Evolutionary conservation across 768 basidiomycete genomes (phyloP).

Genomic region (Termitomyces sp.): DNA sequence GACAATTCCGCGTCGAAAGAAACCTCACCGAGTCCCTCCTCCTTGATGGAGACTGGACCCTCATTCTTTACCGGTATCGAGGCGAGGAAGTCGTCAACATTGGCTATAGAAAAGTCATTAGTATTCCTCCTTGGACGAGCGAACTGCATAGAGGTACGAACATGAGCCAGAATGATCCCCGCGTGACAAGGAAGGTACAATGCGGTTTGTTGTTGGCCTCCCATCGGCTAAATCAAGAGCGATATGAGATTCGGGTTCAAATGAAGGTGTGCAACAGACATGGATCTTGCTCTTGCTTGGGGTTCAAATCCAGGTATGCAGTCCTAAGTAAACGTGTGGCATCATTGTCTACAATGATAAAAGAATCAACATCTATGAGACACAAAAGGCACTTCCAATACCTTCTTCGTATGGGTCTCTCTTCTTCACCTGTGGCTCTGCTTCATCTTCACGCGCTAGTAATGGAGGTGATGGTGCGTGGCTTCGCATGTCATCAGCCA

Average conservation of each 20-base stretch:
- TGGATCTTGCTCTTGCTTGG: background rate
- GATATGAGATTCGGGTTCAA: background rate
- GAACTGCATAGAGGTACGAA: background rate
- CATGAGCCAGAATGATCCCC: background rate
- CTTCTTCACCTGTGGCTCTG: slow-evolving; percentile 5
- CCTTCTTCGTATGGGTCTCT: slow-evolving; percentile 18
- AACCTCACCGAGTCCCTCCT: background rate
- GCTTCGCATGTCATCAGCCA: background rate
- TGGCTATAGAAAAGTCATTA: background rate
- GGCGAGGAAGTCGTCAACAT: background rate
- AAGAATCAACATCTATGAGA: background rate
- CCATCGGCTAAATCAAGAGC: background rate
- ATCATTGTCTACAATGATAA: slow-evolving; percentile 6
- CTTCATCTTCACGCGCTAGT: background rate
- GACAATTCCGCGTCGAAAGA: background rate
- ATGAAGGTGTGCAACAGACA: background rate
- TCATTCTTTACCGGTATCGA: background rate
- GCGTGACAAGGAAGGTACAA: background rate
- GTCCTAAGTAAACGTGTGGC: slow-evolving; percentile 1
- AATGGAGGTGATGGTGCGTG: background rate
- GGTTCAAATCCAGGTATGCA: background rate
- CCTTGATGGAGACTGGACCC: background rate
- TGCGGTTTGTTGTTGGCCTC: background rate
- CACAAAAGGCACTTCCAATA: background rate
- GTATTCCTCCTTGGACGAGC: background rate